These are phyloP conservation scores for Daldinia sp. DNA, from an alignment of 2,329 filamentous ascomycete species.

Conservation along the genomic window DNA sequence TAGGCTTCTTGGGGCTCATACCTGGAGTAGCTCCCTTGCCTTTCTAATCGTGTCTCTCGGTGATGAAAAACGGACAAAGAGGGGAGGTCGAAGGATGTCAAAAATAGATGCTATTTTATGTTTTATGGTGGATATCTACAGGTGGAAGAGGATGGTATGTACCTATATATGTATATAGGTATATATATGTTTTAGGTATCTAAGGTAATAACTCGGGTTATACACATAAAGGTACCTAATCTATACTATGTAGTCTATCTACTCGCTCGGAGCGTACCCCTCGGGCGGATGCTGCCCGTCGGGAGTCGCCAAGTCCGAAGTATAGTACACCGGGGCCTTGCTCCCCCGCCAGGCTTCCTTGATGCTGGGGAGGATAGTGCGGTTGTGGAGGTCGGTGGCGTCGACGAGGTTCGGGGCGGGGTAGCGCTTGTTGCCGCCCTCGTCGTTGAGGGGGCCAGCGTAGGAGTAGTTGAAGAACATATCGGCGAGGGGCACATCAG, in stretches of 20 bases:
- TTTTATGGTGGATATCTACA: background rate
- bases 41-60: too few relatives aligned
- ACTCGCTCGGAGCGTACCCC: constrained; percentile 51
- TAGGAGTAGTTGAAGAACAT: constrained; percentile 67
- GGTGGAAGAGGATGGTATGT: background rate
- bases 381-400: constrained; percentile 43
- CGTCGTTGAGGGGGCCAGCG: constrained; percentile 61
- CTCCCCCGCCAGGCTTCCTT: constrained; percentile 55
- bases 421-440: constrained; percentile 53
- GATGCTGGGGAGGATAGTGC: constrained; percentile 56
- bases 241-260: background rate
- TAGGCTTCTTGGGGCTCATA: background rate
- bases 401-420: constrained; percentile 56
- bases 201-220: background rate
- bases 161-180: too few relatives aligned
- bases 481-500: constrained; percentile 52
- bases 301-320: constrained; percentile 54
- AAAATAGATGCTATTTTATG: too few relatives aligned
- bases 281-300: constrained; percentile 60
- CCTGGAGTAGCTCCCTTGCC: too few relatives aligned
- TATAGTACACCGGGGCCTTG: constrained; percentile 58
- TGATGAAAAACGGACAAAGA: background rate
- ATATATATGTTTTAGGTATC: background rate
- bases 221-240: background rate
- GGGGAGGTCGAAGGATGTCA: too few relatives aligned